Conservation (phyloP, 2,329 filamentous ascomycete genomes). For the Onygena corvina region DNA sequence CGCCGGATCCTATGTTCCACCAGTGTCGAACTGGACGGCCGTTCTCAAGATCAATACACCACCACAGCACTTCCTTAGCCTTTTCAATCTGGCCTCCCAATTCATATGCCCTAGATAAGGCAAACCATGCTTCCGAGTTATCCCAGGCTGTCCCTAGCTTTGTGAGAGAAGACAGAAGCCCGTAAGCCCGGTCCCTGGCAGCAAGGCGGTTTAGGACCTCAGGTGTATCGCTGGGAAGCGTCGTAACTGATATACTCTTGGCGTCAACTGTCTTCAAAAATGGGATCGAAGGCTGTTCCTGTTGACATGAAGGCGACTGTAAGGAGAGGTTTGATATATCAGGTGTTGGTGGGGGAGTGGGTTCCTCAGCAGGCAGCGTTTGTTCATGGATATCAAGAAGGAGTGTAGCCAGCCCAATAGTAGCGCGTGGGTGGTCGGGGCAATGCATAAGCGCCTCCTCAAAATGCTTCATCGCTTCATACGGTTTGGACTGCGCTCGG, state of each 20-base stretch:
- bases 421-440: constrained; percentile 67
- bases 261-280: background rate
- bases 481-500: constrained; percentile 48
- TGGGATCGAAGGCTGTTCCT: background rate
- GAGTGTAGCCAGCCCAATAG: constrained; percentile 70
- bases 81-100: constrained; percentile 73
- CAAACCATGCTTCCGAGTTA: constrained; percentile 83
- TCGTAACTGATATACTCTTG: constrained; percentile 1
- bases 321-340: constrained; percentile 21
- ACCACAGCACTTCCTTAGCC: constrained; percentile 89
- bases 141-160: constrained; percentile 85
- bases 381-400: constrained; percentile 70
- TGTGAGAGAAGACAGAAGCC: constrained; percentile 67
- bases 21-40: constrained; percentile 66
- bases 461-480: constrained; percentile 62
- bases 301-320: constrained; percentile 13
- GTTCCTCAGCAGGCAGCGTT: constrained; percentile 30
- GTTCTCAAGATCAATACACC: constrained; percentile 93
- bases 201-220: constrained; percentile 72
- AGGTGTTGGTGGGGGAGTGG: constrained; percentile 22
- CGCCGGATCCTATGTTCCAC: constrained; percentile 55
- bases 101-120: constrained; percentile 76
- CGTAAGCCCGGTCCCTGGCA: constrained; percentile 77
- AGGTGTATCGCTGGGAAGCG: constrained; percentile 39
- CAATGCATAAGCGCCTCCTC: constrained; percentile 71